Percentiles rank a stretch among this genome's conserved stretches.
phyloP scores from a whole-genome alignment of 2,329 filamentous ascomycete genomes.

The Penicillium paneum region DNA sequence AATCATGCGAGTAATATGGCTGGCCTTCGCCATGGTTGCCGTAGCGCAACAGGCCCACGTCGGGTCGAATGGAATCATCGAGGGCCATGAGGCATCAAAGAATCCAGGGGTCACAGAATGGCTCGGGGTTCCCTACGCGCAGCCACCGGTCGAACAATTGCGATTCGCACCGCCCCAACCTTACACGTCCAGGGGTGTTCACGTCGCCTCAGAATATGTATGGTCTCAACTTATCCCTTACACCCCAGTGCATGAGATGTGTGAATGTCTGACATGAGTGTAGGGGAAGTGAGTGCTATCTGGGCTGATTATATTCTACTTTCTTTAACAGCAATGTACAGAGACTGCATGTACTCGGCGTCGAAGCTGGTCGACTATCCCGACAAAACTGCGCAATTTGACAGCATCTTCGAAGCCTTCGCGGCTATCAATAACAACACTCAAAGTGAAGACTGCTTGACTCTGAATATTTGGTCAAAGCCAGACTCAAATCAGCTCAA shows the following conservation, averaged over 20 bases:
- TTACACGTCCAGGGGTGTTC: constrained; percentile 4
- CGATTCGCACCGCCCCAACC: constrained; percentile 24
- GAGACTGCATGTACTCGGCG: constrained; percentile 5
- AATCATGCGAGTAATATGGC: neutral
- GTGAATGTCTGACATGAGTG: neutral
- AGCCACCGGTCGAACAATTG: constrained; percentile 23
- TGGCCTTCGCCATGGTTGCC: neutral
- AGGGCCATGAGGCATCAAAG: constrained; percentile 16
- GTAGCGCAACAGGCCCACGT: neutral
- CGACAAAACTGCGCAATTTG: constrained; percentile 18
- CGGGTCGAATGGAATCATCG: constrained; percentile 17
- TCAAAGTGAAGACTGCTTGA: constrained; percentile 36
- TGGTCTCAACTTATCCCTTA: neutral
- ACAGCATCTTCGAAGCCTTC: constrained; percentile 22
- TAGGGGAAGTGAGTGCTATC: neutral
- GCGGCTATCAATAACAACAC: constrained; percentile 21
- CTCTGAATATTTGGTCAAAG: constrained; percentile 33
- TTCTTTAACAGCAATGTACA: neutral
- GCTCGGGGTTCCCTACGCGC: constrained; percentile 27
- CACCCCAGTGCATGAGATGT: no score
- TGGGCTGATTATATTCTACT: neutral
- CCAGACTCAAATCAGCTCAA: constrained; percentile 21
- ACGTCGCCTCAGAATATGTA: neutral
- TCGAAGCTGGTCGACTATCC: constrained; percentile 16
- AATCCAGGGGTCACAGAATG: constrained; percentile 21